These are phyloP conservation scores for Mortierella sp. DNA, from an alignment of 371 early-diverging fungal species.

Conservation along the genomic window DNA sequence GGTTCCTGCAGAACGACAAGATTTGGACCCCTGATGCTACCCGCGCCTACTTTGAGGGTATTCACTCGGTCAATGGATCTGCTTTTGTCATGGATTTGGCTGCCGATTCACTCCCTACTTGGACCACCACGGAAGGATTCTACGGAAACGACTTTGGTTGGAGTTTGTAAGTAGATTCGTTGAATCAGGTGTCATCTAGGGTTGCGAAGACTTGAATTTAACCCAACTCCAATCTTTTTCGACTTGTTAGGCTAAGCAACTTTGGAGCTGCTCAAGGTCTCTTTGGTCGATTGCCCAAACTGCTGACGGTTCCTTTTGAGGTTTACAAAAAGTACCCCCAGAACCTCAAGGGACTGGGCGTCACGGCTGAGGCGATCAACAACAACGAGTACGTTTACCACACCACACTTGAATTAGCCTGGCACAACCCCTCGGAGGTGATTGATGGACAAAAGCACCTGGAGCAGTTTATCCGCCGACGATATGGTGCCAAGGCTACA, in stretches of 20 bases:
- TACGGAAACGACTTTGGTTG: slow-evolving; percentile 41
- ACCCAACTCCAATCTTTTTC: no score
- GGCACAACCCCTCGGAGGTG: slow-evolving; percentile 29
- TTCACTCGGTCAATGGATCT: slow-evolving; percentile 20
- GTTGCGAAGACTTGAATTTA: no score
- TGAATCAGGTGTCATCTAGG: no score
- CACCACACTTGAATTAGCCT: slow-evolving; percentile 22
- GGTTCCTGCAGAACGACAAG: slow-evolving; percentile 27
- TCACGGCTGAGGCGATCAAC: slow-evolving; percentile 41
- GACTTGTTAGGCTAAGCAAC: slow-evolving; percentile 27
- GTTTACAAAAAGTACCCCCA: slow-evolving; percentile 18
- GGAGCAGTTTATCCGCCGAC: slow-evolving; percentile 29
- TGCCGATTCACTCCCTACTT: slow-evolving; percentile 24
- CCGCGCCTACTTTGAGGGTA: slow-evolving; percentile 32
- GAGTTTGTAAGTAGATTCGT: slow-evolving; percentile 32
- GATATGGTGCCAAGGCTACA: slow-evolving; percentile 36
- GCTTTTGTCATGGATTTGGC: slow-evolving; percentile 39
- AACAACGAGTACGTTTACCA: slow-evolving; percentile 49
- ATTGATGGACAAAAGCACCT: slow-evolving; percentile 21
- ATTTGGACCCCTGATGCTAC: slow-evolving; percentile 33
- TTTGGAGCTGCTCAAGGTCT: slow-evolving; percentile 44
- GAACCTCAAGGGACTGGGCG: slow-evolving; percentile 36
- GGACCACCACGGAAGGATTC: slow-evolving; percentile 25
- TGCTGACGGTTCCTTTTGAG: slow-evolving; percentile 17
- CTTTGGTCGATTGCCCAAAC: slow-evolving; percentile 17